A percentile compares a stretch with the other conserved stretches of the same genome.
phyloP scores from a whole-genome alignment of 495 filamentous ascomycete species.

The Hapsidospora chrysogenum region DNA sequence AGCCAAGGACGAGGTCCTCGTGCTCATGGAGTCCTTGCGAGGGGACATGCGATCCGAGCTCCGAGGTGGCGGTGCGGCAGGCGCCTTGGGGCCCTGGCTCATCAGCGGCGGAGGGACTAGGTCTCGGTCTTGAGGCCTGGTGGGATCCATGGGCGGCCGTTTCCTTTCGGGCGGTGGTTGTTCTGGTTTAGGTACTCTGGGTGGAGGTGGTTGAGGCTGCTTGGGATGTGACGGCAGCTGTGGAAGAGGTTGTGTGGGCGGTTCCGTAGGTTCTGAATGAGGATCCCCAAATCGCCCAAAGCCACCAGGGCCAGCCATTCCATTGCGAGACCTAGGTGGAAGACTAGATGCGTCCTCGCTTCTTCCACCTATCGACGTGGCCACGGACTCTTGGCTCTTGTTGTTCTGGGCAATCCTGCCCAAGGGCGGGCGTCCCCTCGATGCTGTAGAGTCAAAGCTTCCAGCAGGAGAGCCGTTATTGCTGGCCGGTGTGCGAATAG shows the following conservation, averaged over 20 bases:
- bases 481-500: slow-evolving; percentile 17
- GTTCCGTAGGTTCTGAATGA: slow-evolving; percentile 5
- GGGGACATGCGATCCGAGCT: slow-evolving; percentile 25
- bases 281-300: slow-evolving; percentile 19
- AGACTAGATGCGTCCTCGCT: slow-evolving; percentile 30
- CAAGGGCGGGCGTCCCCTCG: slow-evolving; percentile 24
- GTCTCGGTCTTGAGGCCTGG: slow-evolving; percentile 25
- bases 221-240: not conserved
- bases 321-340: slow-evolving; percentile 31
- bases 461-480: slow-evolving; percentile 23
- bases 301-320: slow-evolving; percentile 18
- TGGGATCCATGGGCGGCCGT: slow-evolving; percentile 35
- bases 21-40: slow-evolving; percentile 15
- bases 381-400: slow-evolving; percentile 39
- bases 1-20: not conserved
- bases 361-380: slow-evolving; percentile 21
- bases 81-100: slow-evolving; percentile 30
- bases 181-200: slow-evolving; percentile 18
- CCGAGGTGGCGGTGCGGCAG: slow-evolving; percentile 21
- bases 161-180: slow-evolving; percentile 31
- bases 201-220: too few relatives aligned
- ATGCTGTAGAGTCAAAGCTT: slow-evolving; percentile 26
- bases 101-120: slow-evolving; percentile 37
- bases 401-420: slow-evolving; percentile 30
- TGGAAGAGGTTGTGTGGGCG: not conserved